Base-by-base conservation (phyloP, 2,329 filamentous ascomycete genomes). In the Ceratocystis papillata region DNA sequence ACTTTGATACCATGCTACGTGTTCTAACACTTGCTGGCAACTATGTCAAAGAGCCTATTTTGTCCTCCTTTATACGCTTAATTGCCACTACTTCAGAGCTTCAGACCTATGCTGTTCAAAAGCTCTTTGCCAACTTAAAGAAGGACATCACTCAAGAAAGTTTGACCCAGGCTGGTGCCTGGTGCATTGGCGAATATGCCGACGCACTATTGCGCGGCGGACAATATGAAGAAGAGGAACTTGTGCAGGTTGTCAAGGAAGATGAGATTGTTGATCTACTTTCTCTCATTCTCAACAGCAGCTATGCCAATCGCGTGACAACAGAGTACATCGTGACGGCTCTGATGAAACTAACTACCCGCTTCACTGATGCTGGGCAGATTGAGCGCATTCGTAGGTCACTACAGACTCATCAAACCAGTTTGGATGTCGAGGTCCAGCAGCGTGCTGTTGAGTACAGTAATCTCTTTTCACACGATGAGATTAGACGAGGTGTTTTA, bases 131-230 rank as follows among this genome's bases (percentile, higher is more conserved):
- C 22, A 89, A 88, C 68, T 79, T 99, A 65, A 96, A 94, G 75
- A 94, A 96, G 70, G 94, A 99, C 72, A 96, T 99, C 71, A 96
- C 93, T 1, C 94, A 99, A 74, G 95, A 99, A 76, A 95, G 91
- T 69, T 78, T 99, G 69, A 96, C 91, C 7, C 83, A 97, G 69
- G 91, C 93, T 62, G 94, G 90, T 46, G 88, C 94, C 5, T 99
- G 94, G 94, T 95, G 94, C 65, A 96, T 99, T 74, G 94, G 95
- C 73, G 94, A 99, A 77, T 99, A 92, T 73, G 93, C 90, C 12
- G 94, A 99, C 75, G 84, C 88, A 22, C 80, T 99, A n/a, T 80
- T 99, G 45, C 84, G 84, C 68, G 92, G 92, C 45, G 92, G 92
- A 0, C 88, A 94, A 72, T 96, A 95, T 70, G 93, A 97, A 75